A percentile compares a stretch with the other conserved stretches of the same genome.
Conservation (phyloP, 208 protist species). For the Naegleria fowleri region DNA sequence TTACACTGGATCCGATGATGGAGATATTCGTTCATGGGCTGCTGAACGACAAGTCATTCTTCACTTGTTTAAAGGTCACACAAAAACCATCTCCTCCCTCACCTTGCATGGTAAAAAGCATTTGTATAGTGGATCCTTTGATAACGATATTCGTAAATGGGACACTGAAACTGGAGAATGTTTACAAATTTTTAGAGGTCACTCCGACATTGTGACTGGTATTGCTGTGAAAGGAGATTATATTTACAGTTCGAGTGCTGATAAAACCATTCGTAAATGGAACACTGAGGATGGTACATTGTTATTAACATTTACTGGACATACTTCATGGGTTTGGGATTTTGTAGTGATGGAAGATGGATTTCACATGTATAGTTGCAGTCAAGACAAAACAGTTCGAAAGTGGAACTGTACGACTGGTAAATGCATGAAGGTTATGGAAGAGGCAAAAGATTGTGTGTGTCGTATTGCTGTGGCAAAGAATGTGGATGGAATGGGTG, state of each 20-base stretch:
- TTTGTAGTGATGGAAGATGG: constrained; percentile 1
- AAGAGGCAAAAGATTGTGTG: background rate
- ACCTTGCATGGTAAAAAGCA: background rate
- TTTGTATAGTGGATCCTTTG: constrained; percentile 6
- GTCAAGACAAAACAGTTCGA: background rate
- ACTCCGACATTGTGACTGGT: constrained; percentile 1
- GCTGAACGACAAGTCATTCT: constrained; percentile 18
- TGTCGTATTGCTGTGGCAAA: background rate
- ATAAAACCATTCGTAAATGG: constrained; percentile 8
- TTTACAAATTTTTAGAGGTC: background rate
- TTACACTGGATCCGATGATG: constrained; percentile 6
- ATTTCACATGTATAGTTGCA: background rate
- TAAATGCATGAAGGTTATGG: background rate
- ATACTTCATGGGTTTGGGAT: constrained; percentile 14
- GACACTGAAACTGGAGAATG: background rate
- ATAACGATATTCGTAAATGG: constrained; percentile 18
- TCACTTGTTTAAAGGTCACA: background rate
- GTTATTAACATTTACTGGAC: background rate
- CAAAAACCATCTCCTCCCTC: background rate
- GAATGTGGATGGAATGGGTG: background rate
- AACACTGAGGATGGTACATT: constrained; percentile 9
- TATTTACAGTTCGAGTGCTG: background rate
- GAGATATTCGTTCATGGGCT: background rate
- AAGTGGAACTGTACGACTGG: constrained; percentile 6
- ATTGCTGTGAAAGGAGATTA: constrained; percentile 3